These are phyloP conservation scores for Ochromonas danica DNA, from an alignment of 108 stramenopile species.

Conservation along the genomic window DNA sequence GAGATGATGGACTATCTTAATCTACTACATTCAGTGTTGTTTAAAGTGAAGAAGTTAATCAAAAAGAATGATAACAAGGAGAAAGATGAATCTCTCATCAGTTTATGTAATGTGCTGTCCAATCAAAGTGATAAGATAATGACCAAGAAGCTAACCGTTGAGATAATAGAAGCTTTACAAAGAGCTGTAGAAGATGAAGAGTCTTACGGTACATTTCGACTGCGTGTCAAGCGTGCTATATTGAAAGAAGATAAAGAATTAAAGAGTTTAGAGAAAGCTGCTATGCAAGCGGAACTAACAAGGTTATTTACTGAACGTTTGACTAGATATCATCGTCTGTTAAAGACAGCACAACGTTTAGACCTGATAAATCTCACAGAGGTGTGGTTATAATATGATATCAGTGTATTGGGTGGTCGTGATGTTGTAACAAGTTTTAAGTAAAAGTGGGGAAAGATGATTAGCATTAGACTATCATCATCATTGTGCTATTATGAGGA, in stretches of 20 bases:
- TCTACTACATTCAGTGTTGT: not conserved
- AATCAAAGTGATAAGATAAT: too few species aligned
- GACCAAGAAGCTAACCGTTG: not conserved
- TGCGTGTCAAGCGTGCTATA: not conserved
- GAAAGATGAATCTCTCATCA: too few species aligned
- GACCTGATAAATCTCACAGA: too few species aligned
- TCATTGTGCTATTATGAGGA: too few species aligned
- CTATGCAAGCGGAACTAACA: slow-evolving; percentile 3
- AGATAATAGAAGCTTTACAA: not conserved
- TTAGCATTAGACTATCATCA: too few species aligned
- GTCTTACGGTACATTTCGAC: not conserved
- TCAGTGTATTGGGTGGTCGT: too few species aligned
- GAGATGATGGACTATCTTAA: not conserved
- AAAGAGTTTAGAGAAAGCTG: not conserved
- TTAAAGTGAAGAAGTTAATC: not conserved
- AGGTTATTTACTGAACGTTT: not conserved
- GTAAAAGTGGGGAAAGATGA: too few species aligned
- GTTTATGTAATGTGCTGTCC: too few species aligned
- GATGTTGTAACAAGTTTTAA: too few species aligned
- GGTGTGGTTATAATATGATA: too few species aligned
- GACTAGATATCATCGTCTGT: not conserved
- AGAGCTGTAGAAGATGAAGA: not conserved
- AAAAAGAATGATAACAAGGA: not conserved
- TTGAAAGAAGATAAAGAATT: slow-evolving; percentile 2
- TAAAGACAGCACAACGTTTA: not conserved